phyloP scores from a whole-genome alignment of 768 basidiomycete species.

The Cystoderma amianthinum region DNA sequence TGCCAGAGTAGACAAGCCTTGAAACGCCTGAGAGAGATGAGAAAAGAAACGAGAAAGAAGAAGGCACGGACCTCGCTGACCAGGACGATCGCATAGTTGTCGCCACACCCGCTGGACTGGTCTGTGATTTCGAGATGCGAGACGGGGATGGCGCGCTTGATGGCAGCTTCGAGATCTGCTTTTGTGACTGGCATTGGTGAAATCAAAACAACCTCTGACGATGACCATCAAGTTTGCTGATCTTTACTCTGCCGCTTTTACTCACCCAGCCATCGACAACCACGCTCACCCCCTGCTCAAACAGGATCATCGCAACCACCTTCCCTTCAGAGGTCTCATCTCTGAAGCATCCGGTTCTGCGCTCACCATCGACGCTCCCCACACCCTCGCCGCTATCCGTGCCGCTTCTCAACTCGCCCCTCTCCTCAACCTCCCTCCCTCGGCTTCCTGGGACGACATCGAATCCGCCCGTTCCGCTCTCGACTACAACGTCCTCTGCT shows the following conservation, averaged over 20 bases:
- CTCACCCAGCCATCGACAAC: slow-evolving; percentile 64
- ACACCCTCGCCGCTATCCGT: slow-evolving; percentile 54
- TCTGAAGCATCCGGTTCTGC: slow-evolving; percentile 58
- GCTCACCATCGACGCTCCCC: slow-evolving; percentile 37
- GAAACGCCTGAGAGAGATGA: slow-evolving; percentile 47
- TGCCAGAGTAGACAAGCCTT: slow-evolving; percentile 75
- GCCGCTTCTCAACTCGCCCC: slow-evolving; percentile 48
- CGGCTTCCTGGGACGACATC: slow-evolving; percentile 50
- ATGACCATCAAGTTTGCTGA: slow-evolving; percentile 8
- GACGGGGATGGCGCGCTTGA: slow-evolving; percentile 58
- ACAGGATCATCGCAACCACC: slow-evolving; percentile 28
- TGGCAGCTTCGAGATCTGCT: slow-evolving; percentile 50
- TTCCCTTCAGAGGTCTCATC: slow-evolving; percentile 59
- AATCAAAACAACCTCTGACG: not conserved
- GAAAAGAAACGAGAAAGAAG: not conserved
- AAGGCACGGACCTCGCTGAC: slow-evolving; percentile 59
- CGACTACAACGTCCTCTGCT: slow-evolving; percentile 54
- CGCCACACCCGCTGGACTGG: slow-evolving; percentile 75
- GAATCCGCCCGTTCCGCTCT: slow-evolving; percentile 35
- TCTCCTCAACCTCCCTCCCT: slow-evolving; percentile 36
- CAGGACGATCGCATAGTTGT: slow-evolving; percentile 66
- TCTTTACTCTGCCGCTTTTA: slow-evolving; percentile 21
- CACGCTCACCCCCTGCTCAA: slow-evolving; percentile 70
- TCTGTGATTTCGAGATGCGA: slow-evolving; percentile 69
- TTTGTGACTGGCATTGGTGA: slow-evolving; percentile 53